These are phyloP conservation scores for Exophiala calicioides DNA, from an alignment of 2,329 filamentous ascomycete genomes.

Conservation along the genomic window DNA sequence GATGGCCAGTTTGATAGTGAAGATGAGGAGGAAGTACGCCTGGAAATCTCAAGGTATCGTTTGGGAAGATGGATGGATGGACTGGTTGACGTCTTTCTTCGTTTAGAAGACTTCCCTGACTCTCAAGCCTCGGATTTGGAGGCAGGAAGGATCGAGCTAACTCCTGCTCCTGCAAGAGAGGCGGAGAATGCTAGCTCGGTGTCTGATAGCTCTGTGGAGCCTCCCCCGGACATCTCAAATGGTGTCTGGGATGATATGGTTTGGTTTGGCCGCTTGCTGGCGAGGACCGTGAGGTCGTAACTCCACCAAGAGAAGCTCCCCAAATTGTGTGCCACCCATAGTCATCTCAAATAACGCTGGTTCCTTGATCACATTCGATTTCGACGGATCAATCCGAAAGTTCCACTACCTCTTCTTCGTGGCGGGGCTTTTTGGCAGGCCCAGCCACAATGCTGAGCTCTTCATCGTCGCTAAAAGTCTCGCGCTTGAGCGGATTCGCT, in stretches of 20 bases:
- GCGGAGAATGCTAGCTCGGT: constrained; percentile 8
- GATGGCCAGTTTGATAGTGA: constrained; percentile 37
- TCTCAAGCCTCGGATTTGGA: constrained; percentile 8
- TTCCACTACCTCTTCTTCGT: constrained; percentile 2
- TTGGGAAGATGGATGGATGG: constrained; percentile 59
- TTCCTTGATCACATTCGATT: no score
- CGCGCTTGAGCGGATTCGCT: constrained; percentile 5
- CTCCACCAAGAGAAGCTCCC: no score
- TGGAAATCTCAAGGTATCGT: constrained; percentile 56
- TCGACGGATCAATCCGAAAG: constrained; percentile 13
- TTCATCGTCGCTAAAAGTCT: constrained; percentile 5
- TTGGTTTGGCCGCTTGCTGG: constrained; percentile 31
- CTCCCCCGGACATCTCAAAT: constrained; percentile 25
- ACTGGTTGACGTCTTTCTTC: constrained; percentile 49
- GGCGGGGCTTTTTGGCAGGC: constrained; percentile 6
- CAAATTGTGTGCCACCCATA: no score
- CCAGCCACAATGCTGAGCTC: constrained; percentile 1
- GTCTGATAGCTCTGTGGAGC: constrained; percentile 24
- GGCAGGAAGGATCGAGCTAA: constrained; percentile 1
- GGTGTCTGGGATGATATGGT: constrained; percentile 31
- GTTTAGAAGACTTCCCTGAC: constrained; percentile 24
- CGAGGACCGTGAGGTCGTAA: constrained; percentile 24
- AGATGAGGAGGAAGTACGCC: constrained; percentile 55
- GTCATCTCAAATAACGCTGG: no score
- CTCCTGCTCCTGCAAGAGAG: neutral